Evolutionary conservation across 805 yeast species (phyloP).

Genomic region (Starmera quercuum): DNA sequence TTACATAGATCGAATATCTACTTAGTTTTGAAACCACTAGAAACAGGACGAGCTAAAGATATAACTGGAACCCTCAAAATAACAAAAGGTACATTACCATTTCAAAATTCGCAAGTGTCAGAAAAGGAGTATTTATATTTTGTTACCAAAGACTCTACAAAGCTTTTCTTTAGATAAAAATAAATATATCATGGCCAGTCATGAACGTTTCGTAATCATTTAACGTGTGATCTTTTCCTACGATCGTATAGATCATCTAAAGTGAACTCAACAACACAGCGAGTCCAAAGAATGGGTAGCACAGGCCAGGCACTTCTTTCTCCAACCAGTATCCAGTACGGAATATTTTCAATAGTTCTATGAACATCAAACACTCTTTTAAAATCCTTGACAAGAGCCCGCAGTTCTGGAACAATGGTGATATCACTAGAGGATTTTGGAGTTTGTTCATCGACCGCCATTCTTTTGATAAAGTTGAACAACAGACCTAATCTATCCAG

Average conservation of each 20-base stretch:
- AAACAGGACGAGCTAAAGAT: conserved; percentile 79
- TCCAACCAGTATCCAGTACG: conserved; percentile 87
- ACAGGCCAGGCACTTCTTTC: conserved; percentile 93
- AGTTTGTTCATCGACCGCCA: conserved; percentile 83
- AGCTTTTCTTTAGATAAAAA: conserved; percentile 29
- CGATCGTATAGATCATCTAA: conserved; percentile 61
- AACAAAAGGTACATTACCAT: conserved; percentile 37
- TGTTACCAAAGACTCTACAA: conserved; percentile 45
- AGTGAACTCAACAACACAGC: conserved; percentile 86
- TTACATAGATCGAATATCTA: conserved; percentile 44
- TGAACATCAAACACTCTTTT: conserved; percentile 43
- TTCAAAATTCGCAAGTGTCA: conserved; percentile 19
- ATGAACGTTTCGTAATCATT: neutral
- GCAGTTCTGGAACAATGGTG: conserved; percentile 82
- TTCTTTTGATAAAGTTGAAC: conserved; percentile 59
- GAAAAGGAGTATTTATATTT: conserved; percentile 63
- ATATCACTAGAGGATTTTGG: conserved; percentile 77
- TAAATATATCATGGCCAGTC: neutral
- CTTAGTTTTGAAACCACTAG: conserved; percentile 55
- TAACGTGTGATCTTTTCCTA: conserved; percentile 25
- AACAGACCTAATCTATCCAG: conserved; percentile 73
- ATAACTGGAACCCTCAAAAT: conserved; percentile 67
- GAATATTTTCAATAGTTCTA: conserved; percentile 75
- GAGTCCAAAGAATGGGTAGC: conserved; percentile 72
- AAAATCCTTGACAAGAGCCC: conserved; percentile 38